These are phyloP conservation scores for Coemansia sp. DNA, from an alignment of 192 early-diverging fungal genomes.

Conservation along the genomic window DNA sequence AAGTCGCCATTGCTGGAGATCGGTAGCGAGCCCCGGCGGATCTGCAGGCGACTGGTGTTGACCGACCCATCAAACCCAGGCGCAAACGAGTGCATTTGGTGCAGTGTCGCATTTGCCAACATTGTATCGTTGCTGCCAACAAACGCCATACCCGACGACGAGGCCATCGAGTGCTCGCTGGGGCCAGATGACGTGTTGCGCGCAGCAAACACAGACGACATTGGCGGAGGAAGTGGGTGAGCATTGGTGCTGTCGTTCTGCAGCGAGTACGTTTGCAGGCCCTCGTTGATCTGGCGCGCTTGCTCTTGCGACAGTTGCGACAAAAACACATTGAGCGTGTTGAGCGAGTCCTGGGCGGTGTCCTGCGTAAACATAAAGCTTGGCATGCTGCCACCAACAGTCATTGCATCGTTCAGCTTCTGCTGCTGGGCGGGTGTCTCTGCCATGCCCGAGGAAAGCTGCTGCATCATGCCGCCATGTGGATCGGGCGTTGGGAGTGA, in stretches of 20 bases:
- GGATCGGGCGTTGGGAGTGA: background rate
- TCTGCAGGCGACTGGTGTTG: slow-evolving; percentile 14
- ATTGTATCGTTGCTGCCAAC: background rate
- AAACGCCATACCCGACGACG: background rate
- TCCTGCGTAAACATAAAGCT: slow-evolving; percentile 38
- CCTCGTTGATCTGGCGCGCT: slow-evolving; percentile 38
- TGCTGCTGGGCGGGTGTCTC: background rate
- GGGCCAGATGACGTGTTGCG: background rate
- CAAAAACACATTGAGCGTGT: slow-evolving; percentile 46
- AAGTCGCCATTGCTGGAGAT: slow-evolving; percentile 44
- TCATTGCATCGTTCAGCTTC: background rate
- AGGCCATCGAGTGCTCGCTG: background rate
- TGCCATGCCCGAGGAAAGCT: no score
- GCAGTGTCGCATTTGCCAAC: slow-evolving; percentile 26
- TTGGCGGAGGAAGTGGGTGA: background rate
- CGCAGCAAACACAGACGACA: background rate
- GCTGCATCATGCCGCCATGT: slow-evolving; percentile 5
- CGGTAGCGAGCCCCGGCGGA: slow-evolving; percentile 34
- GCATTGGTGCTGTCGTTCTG: slow-evolving; percentile 11
- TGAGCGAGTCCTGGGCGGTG: slow-evolving; percentile 42
- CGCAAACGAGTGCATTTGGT: slow-evolving; percentile 23
- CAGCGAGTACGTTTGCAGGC: slow-evolving; percentile 37
- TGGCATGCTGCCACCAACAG: background rate
- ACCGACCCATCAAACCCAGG: slow-evolving; percentile 9
- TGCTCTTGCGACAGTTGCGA: slow-evolving; percentile 49